Evolutionary conservation across 164 flowering plant genomes (phyloP).

Genomic region (Stephania yunnanensis): DNA sequence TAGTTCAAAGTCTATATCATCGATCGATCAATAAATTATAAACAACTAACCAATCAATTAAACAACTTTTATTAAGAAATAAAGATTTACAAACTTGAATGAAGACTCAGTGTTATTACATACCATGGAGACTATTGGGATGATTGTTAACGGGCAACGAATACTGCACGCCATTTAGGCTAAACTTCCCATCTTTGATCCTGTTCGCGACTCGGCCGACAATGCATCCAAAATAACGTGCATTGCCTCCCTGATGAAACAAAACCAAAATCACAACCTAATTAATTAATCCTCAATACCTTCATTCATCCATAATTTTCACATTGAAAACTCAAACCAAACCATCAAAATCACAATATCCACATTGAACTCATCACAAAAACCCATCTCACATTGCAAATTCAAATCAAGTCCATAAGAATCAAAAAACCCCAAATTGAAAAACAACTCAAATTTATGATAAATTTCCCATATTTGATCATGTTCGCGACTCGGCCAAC

Average conservation of each 20-base stretch:
- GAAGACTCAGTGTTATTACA: not conserved
- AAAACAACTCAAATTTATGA: too few species aligned
- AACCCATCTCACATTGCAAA: too few species aligned
- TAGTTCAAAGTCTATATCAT: too few species aligned
- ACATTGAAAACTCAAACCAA: not conserved
- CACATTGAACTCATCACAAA: too few species aligned
- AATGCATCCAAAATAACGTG: conserved; percentile 56
- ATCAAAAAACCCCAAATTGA: not conserved
- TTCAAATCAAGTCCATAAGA: not conserved
- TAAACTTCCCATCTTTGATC: conserved; percentile 80
- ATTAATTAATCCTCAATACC: not conserved
- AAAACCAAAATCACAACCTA: not conserved
- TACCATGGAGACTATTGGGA: conserved; percentile 87
- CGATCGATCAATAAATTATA: too few species aligned
- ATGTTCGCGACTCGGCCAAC: conserved; percentile 91
- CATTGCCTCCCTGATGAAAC: conserved; percentile 34
- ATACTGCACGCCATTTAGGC: conserved; percentile 52
- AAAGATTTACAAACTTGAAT: not conserved
- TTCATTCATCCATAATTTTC: not conserved
- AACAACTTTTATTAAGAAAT: not conserved
- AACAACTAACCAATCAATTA: not conserved
- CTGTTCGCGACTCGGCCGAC: conserved; percentile 92
- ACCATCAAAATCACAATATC: not conserved
- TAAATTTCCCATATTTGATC: conserved; percentile 72
- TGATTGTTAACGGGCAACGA: conserved; percentile 70